Evolutionary conservation across 23 red algal genomes (phyloP).

Genomic region (Pyropia haitanensis): DNA sequence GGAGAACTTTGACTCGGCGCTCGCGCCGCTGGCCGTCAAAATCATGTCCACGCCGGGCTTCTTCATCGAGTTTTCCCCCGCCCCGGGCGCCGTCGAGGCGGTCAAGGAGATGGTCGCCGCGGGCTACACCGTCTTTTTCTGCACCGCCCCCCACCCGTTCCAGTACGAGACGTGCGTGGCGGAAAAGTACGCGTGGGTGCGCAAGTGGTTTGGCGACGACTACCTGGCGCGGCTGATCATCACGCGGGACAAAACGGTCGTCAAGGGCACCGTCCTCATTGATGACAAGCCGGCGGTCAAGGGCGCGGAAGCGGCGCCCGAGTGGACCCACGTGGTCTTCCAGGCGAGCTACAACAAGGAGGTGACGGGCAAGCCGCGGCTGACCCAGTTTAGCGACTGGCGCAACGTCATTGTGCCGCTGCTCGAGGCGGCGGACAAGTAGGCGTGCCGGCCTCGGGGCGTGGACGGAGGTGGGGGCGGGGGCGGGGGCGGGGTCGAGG

Average conservation of each 20-base stretch:
- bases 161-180: constrained; percentile 87
- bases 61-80: constrained; percentile 58
- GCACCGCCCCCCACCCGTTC: constrained; percentile 83
- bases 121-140: constrained; percentile 68
- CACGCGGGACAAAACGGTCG: constrained; percentile 84
- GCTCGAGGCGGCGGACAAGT: background rate
- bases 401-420: constrained; percentile 9
- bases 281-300: constrained; percentile 85
- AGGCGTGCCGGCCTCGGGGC: background rate
- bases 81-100: constrained; percentile 54
- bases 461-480: too few relatives aligned
- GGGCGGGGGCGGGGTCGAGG: too few relatives aligned
- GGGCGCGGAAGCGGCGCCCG: constrained; percentile 51
- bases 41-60: constrained; percentile 72
- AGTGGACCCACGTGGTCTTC: constrained; percentile 86
- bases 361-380: constrained; percentile 25
- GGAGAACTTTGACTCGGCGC: constrained; percentile 49
- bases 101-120: constrained; percentile 58
- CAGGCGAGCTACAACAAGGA: constrained; percentile 67
- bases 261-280: constrained; percentile 70
- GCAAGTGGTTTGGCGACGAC: constrained; percentile 74
- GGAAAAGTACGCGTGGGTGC: constrained; percentile 89
- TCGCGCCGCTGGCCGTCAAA: constrained; percentile 24
- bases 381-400: constrained; percentile 74
- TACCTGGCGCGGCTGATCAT: constrained; percentile 69